Percentiles rank a stretch among this genome's conserved stretches.
Conservation (phyloP, 176 grass and related monocot genomes). For the Aechmea fasciata region DNA sequence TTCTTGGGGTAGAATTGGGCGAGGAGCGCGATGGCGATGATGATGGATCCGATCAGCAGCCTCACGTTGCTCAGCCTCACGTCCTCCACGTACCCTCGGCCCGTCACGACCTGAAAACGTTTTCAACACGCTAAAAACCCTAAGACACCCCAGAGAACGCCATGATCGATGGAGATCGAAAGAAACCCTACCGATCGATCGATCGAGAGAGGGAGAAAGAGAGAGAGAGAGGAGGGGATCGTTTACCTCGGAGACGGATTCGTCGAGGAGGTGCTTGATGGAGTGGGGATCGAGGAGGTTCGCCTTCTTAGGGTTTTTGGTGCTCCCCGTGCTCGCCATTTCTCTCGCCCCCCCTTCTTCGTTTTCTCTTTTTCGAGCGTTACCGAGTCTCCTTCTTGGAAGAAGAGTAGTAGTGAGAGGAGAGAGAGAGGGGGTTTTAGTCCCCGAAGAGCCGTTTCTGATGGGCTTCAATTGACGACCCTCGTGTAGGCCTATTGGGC, state of each 20-base stretch:
- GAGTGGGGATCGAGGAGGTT: conserved; percentile 67
- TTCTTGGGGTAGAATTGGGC: conserved; percentile 99
- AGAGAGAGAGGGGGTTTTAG: no score
- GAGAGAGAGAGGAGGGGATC: neutral
- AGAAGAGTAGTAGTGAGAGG: neutral
- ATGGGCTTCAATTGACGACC: no score
- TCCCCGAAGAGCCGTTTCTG: no score
- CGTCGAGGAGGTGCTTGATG: conserved; percentile 79
- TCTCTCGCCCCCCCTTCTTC: neutral
- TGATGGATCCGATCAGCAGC: conserved; percentile 57
- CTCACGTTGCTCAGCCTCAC: conserved; percentile 77
- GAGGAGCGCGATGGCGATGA: conserved; percentile 78
- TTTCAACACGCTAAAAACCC: neutral
- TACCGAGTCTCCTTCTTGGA: neutral
- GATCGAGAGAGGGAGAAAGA: neutral
- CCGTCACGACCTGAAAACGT: conserved; percentile 56
- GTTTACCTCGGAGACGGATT: conserved; percentile 55
- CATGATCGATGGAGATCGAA: neutral
- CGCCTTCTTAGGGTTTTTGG: conserved; percentile 48
- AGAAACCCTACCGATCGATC: neutral
- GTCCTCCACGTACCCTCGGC: conserved; percentile 75
- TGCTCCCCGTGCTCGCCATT: conserved; percentile 27
- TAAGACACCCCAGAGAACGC: neutral
- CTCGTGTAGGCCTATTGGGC: no score
- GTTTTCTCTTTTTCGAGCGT: neutral